Evolutionary conservation across 805 yeast genomes (phyloP).

Genomic region (Candida pseudofarinosa): DNA sequence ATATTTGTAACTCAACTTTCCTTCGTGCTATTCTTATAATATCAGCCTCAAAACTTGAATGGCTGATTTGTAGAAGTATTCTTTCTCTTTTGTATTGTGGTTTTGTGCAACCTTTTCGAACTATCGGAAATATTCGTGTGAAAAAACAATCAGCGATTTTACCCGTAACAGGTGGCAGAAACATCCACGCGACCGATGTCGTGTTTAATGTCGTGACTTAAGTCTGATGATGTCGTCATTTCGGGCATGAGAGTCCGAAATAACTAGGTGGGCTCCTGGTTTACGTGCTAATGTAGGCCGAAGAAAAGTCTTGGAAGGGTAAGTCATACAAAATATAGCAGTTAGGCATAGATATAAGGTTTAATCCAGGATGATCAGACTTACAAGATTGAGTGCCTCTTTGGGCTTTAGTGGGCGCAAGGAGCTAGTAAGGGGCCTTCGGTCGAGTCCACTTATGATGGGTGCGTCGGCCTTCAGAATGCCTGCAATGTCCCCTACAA

Average conservation of each 20-base stretch:
- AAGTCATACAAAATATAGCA: no score
- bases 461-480: conserved; percentile 60
- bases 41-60: not conserved
- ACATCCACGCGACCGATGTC: not conserved
- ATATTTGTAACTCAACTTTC: no score
- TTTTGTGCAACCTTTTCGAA: not conserved
- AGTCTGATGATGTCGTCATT: not conserved
- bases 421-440: not conserved
- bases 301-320: not conserved
- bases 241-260: not conserved
- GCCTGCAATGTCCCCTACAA: conserved; percentile 99
- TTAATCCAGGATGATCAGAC: not conserved
- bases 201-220: not conserved
- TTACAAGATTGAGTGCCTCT: not conserved
- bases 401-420: not conserved
- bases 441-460: not conserved
- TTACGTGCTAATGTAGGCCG: not conserved
- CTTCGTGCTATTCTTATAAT: no score
- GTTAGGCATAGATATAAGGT: not conserved
- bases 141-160: not conserved
- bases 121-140: not conserved
- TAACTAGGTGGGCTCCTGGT: not conserved
- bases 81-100: not conserved
- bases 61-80: not conserved
- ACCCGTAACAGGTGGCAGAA: not conserved